phyloP scores from a whole-genome alignment of 2,329 filamentous ascomycete genomes.

The Fusarium udum region DNA sequence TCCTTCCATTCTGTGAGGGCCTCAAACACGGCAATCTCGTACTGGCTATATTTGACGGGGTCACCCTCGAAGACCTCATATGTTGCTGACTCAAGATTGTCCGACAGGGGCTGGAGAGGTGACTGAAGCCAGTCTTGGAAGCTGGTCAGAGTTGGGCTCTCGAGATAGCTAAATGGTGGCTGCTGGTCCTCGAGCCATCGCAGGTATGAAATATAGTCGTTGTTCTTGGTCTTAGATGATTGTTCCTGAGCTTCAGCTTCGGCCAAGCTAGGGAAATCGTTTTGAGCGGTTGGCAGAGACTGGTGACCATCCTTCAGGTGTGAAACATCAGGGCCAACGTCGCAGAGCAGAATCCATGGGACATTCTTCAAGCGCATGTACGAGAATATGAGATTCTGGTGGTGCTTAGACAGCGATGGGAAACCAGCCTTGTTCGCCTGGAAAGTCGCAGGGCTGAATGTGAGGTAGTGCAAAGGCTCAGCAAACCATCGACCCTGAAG shows the following conservation, averaged over 20 bases:
- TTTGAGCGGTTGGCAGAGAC: constrained; percentile 50
- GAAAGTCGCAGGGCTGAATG: constrained; percentile 64
- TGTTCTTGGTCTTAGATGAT: constrained; percentile 29
- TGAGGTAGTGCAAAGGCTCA: constrained; percentile 72
- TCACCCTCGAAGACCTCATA: constrained; percentile 99
- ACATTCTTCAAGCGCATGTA: constrained; percentile 72
- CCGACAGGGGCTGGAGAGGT: constrained; percentile 90
- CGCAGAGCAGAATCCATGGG: constrained; percentile 71
- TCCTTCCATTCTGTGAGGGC: constrained; percentile 83
- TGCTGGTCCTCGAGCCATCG: constrained; percentile 86
- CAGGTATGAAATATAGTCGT: constrained; percentile 77
- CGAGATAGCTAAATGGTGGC: constrained; percentile 64
- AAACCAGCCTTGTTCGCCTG: constrained; percentile 68
- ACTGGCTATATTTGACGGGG: constrained; percentile 97
- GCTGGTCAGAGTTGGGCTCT: constrained; percentile 62
- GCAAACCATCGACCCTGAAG: constrained; percentile 75
- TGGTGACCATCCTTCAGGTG: constrained; percentile 42
- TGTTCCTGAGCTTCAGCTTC: constrained; percentile 63
- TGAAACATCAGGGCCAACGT: constrained; percentile 62
- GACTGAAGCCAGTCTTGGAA: constrained; percentile 96
- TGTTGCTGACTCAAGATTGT: constrained; percentile 96
- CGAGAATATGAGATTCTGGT: constrained; percentile 68
- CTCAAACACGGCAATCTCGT: constrained; percentile 83
- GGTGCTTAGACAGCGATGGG: constrained; percentile 68
- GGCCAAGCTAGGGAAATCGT: constrained; percentile 74